Percentiles rank a stretch among this genome's conserved stretches.
These are phyloP conservation scores for Magnaporthiopsis incrustans DNA, from an alignment of 2,329 filamentous ascomycete genomes.

Conservation along the genomic window DNA sequence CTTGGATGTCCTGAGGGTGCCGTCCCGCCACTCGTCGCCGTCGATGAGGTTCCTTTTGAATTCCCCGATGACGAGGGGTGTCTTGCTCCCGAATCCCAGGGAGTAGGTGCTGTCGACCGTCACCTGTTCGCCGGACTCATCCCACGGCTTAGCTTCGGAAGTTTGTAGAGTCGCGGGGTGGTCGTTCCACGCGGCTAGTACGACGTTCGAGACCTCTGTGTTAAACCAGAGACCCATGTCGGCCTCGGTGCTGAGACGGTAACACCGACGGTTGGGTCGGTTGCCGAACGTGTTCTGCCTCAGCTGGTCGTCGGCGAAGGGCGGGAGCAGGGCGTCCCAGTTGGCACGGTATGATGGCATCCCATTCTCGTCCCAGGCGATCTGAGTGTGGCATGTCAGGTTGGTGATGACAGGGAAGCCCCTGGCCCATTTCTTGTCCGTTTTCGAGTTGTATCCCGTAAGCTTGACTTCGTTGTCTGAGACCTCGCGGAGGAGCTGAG, in stretches of 20 bases:
- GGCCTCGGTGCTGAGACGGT: conserved; percentile 5
- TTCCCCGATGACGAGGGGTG: conserved; percentile 5
- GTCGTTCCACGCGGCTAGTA: background rate
- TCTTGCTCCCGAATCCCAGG: background rate
- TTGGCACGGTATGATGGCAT: no score
- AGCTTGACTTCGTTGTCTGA: no score
- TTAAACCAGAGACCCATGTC: conserved; percentile 8
- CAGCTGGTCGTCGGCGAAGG: conserved; percentile 7
- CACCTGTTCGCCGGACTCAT: no score
- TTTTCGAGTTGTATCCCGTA: no score
- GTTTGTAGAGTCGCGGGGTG: background rate
- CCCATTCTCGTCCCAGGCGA: no score
- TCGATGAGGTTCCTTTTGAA: conserved; percentile 7
- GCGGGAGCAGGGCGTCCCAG: background rate
- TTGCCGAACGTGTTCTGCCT: background rate
- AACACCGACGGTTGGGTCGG: background rate
- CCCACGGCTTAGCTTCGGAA: background rate
- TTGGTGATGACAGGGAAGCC: no score
- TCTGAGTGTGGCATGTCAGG: no score
- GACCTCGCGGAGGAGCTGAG: no score
- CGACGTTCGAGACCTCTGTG: conserved; percentile 9
- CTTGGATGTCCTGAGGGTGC: no score
- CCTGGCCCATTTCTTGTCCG: no score
- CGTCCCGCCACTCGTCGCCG: background rate
- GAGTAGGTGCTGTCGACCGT: no score